These are phyloP conservation scores for Glycine soja DNA, from an alignment of 306 rosid species.

Conservation along the genomic window DNA sequence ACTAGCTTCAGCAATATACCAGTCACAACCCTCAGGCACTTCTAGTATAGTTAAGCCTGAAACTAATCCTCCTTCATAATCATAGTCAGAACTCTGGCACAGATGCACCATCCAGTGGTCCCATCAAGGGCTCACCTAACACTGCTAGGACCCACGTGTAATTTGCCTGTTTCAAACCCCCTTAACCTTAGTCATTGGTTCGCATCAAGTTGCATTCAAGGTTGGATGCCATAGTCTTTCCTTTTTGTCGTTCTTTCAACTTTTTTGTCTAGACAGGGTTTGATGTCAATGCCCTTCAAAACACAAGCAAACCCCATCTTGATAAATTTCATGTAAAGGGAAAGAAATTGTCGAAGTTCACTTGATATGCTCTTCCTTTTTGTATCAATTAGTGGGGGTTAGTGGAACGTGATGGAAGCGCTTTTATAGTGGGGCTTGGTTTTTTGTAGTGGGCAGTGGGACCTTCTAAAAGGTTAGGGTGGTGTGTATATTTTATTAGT, in stretches of 20 bases:
- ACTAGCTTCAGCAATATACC: slow-evolving; percentile 91
- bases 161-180: slow-evolving; percentile 65
- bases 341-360: slow-evolving; percentile 74
- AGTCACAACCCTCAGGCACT: slow-evolving; percentile 84
- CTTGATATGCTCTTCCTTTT: slow-evolving; percentile 68
- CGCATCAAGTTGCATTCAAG: slow-evolving; percentile 72
- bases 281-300: slow-evolving; percentile 78
- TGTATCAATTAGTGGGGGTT: slow-evolving; percentile 67
- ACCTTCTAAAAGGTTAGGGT: slow-evolving; percentile 62
- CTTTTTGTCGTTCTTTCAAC: slow-evolving; percentile 63
- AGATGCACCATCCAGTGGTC: slow-evolving; percentile 42
- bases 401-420: slow-evolving; percentile 85
- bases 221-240: slow-evolving; percentile 85
- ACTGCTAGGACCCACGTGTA: slow-evolving; percentile 62
- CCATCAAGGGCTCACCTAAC: slow-evolving; percentile 42
- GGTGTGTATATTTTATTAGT: slow-evolving; percentile 53
- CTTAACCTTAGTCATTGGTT: slow-evolving; percentile 42
- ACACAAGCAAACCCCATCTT: slow-evolving; percentile 63
- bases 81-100: slow-evolving; percentile 5
- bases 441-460: slow-evolving; percentile 89
- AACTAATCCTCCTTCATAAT: slow-evolving; percentile 78
- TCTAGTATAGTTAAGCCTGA: slow-evolving; percentile 87
- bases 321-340: slow-evolving; percentile 66
- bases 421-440: slow-evolving; percentile 64
- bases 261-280: slow-evolving; percentile 80